A percentile compares a stretch with the other conserved stretches of the same genome.
Conservation (phyloP, 2,329 filamentous ascomycete species). For the Aspergillus pseudotamarii region DNA sequence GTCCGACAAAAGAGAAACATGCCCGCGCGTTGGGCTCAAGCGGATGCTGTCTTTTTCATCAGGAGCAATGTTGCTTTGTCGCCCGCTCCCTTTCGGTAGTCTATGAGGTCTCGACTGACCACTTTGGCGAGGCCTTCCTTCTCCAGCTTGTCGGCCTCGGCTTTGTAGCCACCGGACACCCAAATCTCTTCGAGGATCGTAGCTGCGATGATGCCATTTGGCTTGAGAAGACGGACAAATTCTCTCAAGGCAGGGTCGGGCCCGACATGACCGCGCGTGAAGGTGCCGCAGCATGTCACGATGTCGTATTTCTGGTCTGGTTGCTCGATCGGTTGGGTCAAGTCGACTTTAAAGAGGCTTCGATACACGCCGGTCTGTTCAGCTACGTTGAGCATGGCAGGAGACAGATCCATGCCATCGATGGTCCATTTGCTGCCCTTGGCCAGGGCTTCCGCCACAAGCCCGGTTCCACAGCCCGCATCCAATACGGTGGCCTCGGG, state of each 20-base stretch:
- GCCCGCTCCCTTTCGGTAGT: constrained; percentile 33
- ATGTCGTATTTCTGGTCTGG: constrained; percentile 52
- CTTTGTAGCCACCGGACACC: constrained; percentile 52
- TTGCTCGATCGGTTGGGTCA: constrained; percentile 48
- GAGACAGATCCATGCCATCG: constrained; percentile 57
- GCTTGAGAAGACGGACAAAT: constrained; percentile 54
- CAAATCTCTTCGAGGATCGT: constrained; percentile 57
- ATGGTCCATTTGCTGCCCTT: constrained; percentile 49
- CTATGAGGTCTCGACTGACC: constrained; percentile 28
- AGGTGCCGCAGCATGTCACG: constrained; percentile 57
- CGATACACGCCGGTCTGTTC: constrained; percentile 52
- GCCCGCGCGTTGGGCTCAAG: not conserved
- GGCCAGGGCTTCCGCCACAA: constrained; percentile 54
- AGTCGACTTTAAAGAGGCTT: constrained; percentile 49
- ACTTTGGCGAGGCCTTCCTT: constrained; percentile 40
- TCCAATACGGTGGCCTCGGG: constrained; percentile 48
- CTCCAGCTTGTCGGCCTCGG: constrained; percentile 45
- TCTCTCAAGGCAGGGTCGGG: constrained; percentile 52
- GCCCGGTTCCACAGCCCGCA: constrained; percentile 60
- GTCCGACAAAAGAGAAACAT: not conserved
- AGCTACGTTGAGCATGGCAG: constrained; percentile 58
- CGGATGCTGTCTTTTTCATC: constrained; percentile 23
- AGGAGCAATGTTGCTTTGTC: constrained; percentile 34
- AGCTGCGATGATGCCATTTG: constrained; percentile 52
- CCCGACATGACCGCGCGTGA: constrained; percentile 60